phyloP scores from a whole-genome alignment of 2,329 filamentous ascomycete species.

The Ophiocordyceps robertsii region DNA sequence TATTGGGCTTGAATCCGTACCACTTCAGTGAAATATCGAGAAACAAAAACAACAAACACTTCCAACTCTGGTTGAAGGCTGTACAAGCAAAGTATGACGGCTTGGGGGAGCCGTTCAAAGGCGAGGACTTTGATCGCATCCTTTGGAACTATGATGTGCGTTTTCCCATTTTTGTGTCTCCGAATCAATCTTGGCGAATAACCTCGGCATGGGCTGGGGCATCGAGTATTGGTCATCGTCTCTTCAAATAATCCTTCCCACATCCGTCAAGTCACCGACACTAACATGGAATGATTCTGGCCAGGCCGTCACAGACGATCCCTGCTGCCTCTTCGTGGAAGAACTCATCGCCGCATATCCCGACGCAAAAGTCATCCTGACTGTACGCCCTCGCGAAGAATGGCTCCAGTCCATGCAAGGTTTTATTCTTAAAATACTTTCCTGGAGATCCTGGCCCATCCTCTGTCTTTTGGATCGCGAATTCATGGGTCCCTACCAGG shows the following conservation, averaged over 20 bases:
- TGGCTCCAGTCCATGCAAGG: neutral
- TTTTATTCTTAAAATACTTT: neutral
- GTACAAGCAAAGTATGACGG: conserved; percentile 1
- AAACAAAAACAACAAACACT: conserved; percentile 1
- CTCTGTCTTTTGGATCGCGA: neutral
- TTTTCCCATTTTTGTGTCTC: neutral
- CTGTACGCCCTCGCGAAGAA: neutral
- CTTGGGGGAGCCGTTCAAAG: neutral
- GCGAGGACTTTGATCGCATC: conserved; percentile 1
- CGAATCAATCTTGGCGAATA: no score
- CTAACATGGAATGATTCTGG: no score
- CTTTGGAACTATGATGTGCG: conserved; percentile 1
- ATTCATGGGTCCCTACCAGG: neutral
- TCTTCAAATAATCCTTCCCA: no score
- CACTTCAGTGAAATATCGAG: conserved; percentile 1
- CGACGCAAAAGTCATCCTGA: conserved; percentile 1
- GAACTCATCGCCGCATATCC: conserved; percentile 2
- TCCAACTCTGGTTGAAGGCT: neutral
- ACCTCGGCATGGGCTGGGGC: no score
- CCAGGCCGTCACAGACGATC: neutral
- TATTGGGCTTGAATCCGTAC: conserved; percentile 1
- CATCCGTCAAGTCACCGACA: no score
- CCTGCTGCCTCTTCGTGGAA: neutral
- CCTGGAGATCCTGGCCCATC: neutral
- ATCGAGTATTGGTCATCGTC: no score